These are phyloP conservation scores for Colletotrichum musicola DNA, from an alignment of 2,329 filamentous ascomycete genomes.

Conservation along the genomic window DNA sequence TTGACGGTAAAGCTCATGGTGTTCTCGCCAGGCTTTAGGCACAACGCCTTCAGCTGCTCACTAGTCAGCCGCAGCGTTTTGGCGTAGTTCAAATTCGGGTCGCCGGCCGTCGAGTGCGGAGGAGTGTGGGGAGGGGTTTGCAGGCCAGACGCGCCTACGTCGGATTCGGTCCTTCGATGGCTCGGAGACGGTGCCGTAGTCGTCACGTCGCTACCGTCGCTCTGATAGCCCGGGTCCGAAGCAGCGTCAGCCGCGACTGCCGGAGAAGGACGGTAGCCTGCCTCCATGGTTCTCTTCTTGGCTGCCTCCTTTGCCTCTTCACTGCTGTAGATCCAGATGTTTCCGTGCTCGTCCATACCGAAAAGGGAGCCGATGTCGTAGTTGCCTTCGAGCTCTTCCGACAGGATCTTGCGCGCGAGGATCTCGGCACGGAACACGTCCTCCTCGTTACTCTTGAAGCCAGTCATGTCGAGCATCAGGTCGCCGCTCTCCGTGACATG, in stretches of 20 bases:
- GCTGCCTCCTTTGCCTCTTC: slow-evolving; percentile 95
- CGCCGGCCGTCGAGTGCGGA: slow-evolving; percentile 73
- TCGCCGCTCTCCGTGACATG: slow-evolving; percentile 94
- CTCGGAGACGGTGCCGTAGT: slow-evolving; percentile 58
- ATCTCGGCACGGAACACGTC: slow-evolving; percentile 92
- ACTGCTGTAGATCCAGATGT: slow-evolving; percentile 99
- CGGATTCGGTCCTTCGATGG: slow-evolving; percentile 77
- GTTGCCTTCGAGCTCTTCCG: slow-evolving; percentile 92
- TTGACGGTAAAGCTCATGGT: slow-evolving; percentile 97
- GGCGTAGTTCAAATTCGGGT: slow-evolving; percentile 89
- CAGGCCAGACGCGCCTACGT: slow-evolving; percentile 65
- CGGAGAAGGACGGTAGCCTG: slow-evolving; percentile 48
- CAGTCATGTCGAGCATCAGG: slow-evolving; percentile 97
- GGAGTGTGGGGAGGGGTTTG: slow-evolving; percentile 78
- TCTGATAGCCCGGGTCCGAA: slow-evolving; percentile 96
- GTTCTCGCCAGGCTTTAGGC: slow-evolving; percentile 88
- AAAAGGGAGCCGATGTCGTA: slow-evolving; percentile 97
- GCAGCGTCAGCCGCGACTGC: slow-evolving; percentile 79
- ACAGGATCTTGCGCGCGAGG: slow-evolving; percentile 91
- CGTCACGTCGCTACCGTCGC: slow-evolving; percentile 79
- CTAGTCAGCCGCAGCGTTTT: slow-evolving; percentile 96
- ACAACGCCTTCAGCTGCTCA: slow-evolving; percentile 89
- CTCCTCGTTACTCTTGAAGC: slow-evolving; percentile 94
- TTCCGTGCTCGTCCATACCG: slow-evolving; percentile 93
- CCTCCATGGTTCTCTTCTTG: slow-evolving; percentile 72